These are phyloP conservation scores for Tricholoma furcatifolium DNA, from an alignment of 768 basidiomycete genomes.

Conservation along the genomic window DNA sequence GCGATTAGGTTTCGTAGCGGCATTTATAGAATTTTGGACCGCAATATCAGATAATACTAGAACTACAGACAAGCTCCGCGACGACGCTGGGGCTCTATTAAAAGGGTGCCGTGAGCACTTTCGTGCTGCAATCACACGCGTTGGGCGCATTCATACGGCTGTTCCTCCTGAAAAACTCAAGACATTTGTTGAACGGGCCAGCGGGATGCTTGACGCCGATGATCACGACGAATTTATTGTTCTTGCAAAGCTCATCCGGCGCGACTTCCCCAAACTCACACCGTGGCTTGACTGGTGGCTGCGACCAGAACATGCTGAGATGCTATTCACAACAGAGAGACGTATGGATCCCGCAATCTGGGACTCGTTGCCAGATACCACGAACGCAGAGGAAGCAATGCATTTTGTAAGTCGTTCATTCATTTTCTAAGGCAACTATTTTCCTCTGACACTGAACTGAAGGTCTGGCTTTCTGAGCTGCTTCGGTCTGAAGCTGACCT, in stretches of 20 bases:
- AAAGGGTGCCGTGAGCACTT: too few species aligned
- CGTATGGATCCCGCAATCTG: conserved; percentile 11
- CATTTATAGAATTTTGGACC: conserved; percentile 15
- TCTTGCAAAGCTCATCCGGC: too few species aligned
- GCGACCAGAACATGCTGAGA: conserved; percentile 17
- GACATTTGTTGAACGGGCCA: too few species aligned
- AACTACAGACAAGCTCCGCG: too few species aligned
- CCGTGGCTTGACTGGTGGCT: conserved; percentile 33
- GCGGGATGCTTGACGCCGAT: conserved; percentile 16
- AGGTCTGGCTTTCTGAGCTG: conserved; percentile 4
- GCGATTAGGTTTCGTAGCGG: neutral
- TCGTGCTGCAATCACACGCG: too few species aligned
- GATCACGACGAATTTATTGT: conserved; percentile 8
- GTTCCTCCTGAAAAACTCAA: too few species aligned
- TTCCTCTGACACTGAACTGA: too few species aligned
- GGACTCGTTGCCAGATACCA: conserved; percentile 28
- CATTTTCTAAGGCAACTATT: too few species aligned
- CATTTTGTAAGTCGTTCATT: too few species aligned
- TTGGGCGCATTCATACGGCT: too few species aligned
- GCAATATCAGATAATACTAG: neutral
- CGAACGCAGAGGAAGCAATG: conserved; percentile 35
- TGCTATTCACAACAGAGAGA: conserved; percentile 20
- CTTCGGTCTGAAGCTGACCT: neutral
- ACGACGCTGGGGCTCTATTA: conserved; percentile 14
- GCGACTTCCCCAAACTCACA: conserved; percentile 21